Percentiles rank a stretch among this genome's conserved stretches.
Conservation (phyloP, 371 early-diverging fungal genomes). For the Chytridium lagenaria region DNA sequence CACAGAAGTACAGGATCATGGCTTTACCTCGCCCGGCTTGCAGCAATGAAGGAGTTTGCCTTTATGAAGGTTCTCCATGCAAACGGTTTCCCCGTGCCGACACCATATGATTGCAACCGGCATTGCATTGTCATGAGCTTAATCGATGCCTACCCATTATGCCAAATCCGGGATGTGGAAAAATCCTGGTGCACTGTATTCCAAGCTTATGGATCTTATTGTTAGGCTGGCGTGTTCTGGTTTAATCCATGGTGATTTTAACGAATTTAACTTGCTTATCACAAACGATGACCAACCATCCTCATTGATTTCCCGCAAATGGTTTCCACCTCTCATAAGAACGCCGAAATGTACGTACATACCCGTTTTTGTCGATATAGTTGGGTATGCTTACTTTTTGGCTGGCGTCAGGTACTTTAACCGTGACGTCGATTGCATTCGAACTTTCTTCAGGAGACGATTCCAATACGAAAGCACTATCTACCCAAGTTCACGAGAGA, state of each 20-base stretch:
- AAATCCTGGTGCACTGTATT: slow-evolving; percentile 93
- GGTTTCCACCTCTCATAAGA: slow-evolving; percentile 93
- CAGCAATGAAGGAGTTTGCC: slow-evolving; percentile 96
- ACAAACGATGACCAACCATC: slow-evolving; percentile 78
- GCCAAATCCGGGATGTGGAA: slow-evolving; percentile 83
- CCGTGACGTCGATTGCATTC: slow-evolving; percentile 98
- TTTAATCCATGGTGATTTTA: slow-evolving; percentile 99
- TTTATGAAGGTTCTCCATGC: slow-evolving; percentile 96
- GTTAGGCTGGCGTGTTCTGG: slow-evolving; percentile 95
- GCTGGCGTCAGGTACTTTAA: slow-evolving; percentile 79
- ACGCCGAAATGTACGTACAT: slow-evolving; percentile 81
- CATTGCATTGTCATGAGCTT: slow-evolving; percentile 99
- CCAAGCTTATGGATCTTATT: slow-evolving; percentile 92
- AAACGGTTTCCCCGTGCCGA: slow-evolving; percentile 96
- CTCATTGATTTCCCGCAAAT: slow-evolving; percentile 99
- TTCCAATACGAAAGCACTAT: slow-evolving; percentile 88
- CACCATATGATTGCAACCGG: slow-evolving; percentile 90
- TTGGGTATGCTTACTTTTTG: background rate
- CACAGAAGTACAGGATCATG: slow-evolving; percentile 92
- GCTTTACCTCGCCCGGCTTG: slow-evolving; percentile 97
- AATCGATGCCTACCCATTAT: slow-evolving; percentile 94
- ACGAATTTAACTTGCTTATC: slow-evolving; percentile 99
- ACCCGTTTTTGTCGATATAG: no score
- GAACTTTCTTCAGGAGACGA: slow-evolving; percentile 89
- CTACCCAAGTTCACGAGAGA: slow-evolving; percentile 87